Conservation (phyloP, 2,329 filamentous ascomycete genomes). For the Metarhizium guizhouense region DNA sequence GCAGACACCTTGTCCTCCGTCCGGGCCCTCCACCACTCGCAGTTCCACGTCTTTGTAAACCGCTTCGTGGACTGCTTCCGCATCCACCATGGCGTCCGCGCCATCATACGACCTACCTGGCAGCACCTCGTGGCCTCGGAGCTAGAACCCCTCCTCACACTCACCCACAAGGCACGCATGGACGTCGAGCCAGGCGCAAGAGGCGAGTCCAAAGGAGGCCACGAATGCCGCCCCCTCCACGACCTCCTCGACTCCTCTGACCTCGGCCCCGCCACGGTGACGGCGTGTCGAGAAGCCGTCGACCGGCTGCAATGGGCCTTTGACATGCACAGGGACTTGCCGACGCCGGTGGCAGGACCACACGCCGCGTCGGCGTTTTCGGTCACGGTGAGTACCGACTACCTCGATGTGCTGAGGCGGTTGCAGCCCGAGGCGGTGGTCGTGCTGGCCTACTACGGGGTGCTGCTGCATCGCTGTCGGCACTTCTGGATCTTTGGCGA, state of each 20-base stretch:
- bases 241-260: constrained; percentile 23
- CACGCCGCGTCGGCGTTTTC: constrained; percentile 25
- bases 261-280: constrained; percentile 16
- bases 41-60: constrained; percentile 31
- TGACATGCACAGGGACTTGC: constrained; percentile 19
- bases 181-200: background rate
- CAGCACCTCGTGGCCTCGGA: constrained; percentile 25
- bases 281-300: constrained; percentile 21
- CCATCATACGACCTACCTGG: constrained; percentile 26
- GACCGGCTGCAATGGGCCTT: constrained; percentile 24
- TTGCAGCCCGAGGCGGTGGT: constrained; percentile 33
- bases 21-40: constrained; percentile 5
- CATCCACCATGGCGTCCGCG: constrained; percentile 33
- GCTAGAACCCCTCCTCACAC: constrained; percentile 18
- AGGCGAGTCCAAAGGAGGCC: background rate
- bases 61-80: constrained; percentile 31
- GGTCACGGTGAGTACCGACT: constrained; percentile 22
- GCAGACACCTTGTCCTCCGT: constrained; percentile 33
- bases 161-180: constrained; percentile 9
- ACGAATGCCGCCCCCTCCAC: constrained; percentile 18
- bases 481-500: constrained; percentile 35
- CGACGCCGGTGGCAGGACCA: constrained; percentile 12
- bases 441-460: constrained; percentile 40
- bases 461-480: constrained; percentile 34
- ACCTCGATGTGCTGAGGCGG: constrained; percentile 24